Evolutionary conservation across 108 stramenopile species (phyloP), one percentile per base, ranked within the genome.

Genomic region (Cyclotella cryptica): DNA sequence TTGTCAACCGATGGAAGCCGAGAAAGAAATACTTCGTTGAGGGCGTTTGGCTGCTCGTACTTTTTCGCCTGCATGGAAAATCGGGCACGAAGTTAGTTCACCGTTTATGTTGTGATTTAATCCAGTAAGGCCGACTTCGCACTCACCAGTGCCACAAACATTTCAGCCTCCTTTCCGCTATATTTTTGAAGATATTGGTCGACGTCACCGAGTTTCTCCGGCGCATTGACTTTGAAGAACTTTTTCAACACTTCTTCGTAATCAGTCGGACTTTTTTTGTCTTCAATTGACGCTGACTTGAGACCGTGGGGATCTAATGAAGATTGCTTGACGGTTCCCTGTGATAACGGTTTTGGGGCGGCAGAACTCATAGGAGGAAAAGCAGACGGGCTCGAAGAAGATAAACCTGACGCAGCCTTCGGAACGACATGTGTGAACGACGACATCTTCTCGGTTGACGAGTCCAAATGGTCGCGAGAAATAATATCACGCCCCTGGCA

Each of bases 201-300:
- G 41, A 94, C 88, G 19, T 91, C 88, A n/a, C 61, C 66, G 21
- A 94, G 30, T 78, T 93, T 96, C 6, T 78, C 63, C 8, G 96
- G 83, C 28, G 88, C 87, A 79, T 93, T 75, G 24, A 84, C 80
- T 35, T 87, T 51, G 71, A 89, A 93, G 55, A 96, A 94, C 18
- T 79, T 62, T 6, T 76, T 90, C 46, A 96, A 62, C 3, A 90
- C 71, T 27, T 61, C 26, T 22, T 76, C 69, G 79, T 91, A 96
- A 79, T 93, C 88, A 42, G 76, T 51, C 10, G 22, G 22, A 28
- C 12, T n/a, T 13, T 35, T 26, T 60, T 54, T 35, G 13, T 58
- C 9, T 15, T 24, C 15, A 29, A 44, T 49, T 39, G 24, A 39
- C 47, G 66, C 24, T 53, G 66, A 17, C 11, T 14, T 29, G 71